Evolutionary conservation across 1,139 yeast genomes (phyloP), one percentile per base, ranked within the genome.

Genomic region (Pichia terricola): DNA sequence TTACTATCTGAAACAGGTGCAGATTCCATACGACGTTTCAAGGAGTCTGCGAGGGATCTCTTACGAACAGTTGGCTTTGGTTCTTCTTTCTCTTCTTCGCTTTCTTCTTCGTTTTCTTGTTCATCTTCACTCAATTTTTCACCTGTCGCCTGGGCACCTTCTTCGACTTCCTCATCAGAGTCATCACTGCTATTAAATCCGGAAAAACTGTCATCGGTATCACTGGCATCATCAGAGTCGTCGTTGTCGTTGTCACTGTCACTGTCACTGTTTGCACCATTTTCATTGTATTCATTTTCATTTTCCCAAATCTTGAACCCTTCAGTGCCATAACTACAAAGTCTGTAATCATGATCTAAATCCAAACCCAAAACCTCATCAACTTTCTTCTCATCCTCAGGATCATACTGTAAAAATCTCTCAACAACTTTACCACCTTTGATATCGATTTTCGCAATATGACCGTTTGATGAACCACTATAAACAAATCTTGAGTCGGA

Each of bases 391-490:
- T 43, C 46, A 5, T 43, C 50, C 34, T 49, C 79, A 2, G 67
- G 58, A 25, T 66, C 63, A 34, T 81, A 73, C 58, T 88, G 96
- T 6, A 72, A 71, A 54, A 91, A 72, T 3, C 77, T 71, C 53
- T 81, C 91, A 16, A 78, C 69, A 6, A 82, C 72, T 53, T 73
- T 76, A 3, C 94, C 88, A 28, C 67, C 63, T 49, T 77, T 77
- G 40, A 76, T 74, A 59, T 88, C 77, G 31, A 87, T 73, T 51
- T 84, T 73, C 55, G 78, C 78, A 32, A 87, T 69, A 31, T 71
- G 66, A n/a, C 96, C 96, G 52, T 86, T 87, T 16, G 91, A 79
- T 41, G 82, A 81, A 5, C 96, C 96, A 50, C 94, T 85, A 81
- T 87, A 84, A 2, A 83, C 78, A 42, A 77, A 73, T 47, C 72